phyloP scores from a whole-genome alignment of 192 early-diverging fungal genomes.

The Podila epigama region DNA sequence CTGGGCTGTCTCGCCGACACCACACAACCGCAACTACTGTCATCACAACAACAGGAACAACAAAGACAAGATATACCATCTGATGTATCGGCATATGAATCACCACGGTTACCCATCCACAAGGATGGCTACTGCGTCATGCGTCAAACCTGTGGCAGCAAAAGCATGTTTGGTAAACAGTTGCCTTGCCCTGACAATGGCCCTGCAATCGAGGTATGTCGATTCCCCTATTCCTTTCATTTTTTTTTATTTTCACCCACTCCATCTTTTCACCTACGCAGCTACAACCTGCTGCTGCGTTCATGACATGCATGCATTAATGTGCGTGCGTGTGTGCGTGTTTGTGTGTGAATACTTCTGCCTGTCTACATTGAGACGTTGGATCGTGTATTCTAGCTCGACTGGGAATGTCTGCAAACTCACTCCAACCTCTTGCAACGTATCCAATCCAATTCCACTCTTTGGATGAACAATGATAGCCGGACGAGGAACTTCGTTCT shows the following conservation, averaged over 20 bases:
- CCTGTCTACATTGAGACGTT: no score
- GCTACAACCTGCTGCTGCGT: no score
- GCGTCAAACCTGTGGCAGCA: conserved; percentile 64
- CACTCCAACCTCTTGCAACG: neutral
- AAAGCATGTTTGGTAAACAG: conserved; percentile 47
- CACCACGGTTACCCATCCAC: conserved; percentile 34
- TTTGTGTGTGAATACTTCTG: neutral
- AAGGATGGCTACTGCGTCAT: conserved; percentile 65
- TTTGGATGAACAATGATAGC: conserved; percentile 27
- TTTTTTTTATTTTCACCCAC: no score
- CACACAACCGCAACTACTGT: no score
- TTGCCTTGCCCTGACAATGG: conserved; percentile 62
- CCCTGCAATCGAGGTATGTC: conserved; percentile 51
- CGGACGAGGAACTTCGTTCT: conserved; percentile 49
- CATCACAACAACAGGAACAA: no score
- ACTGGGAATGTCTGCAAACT: neutral
- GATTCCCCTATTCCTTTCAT: no score
- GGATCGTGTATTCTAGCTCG: neutral
- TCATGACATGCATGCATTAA: no score
- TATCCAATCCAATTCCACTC: neutral
- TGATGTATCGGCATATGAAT: conserved; percentile 7
- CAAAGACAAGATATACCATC: no score
- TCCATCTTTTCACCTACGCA: no score
- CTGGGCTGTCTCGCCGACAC: neutral
- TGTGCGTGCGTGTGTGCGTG: neutral